phyloP scores from a whole-genome alignment of 495 filamentous ascomycete species.

The Annulohypoxylon bovei region DNA sequence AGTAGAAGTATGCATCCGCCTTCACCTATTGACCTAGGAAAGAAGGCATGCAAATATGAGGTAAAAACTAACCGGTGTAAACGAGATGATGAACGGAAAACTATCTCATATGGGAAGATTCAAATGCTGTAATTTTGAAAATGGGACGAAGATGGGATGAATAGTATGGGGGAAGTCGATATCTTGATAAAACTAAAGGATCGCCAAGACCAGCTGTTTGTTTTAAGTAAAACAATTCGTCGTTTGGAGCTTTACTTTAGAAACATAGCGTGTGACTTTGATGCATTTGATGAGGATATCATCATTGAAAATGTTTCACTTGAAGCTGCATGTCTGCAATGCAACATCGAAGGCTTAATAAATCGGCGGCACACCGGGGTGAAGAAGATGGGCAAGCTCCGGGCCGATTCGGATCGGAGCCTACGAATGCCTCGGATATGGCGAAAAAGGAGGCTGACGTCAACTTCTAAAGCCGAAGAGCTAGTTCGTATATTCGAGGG shows the following conservation, averaged over 20 bases:
- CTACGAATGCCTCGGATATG: slow-evolving; percentile 24
- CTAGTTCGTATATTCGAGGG: slow-evolving; percentile 22
- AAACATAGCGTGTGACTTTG: background rate
- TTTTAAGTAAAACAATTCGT: background rate
- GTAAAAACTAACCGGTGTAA: background rate
- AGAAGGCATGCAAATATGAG: background rate
- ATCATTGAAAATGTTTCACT: background rate
- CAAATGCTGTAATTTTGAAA: background rate
- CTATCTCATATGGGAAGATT: background rate
- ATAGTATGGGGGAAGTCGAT: background rate
- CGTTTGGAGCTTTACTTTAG: background rate
- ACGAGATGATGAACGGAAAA: background rate
- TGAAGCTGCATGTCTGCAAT: background rate
- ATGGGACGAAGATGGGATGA: background rate
- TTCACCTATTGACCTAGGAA: too few species aligned
- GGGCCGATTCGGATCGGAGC: slow-evolving; percentile 26
- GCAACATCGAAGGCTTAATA: background rate
- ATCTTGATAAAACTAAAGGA: background rate
- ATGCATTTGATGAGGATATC: background rate
- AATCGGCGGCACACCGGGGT: background rate
- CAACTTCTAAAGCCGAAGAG: slow-evolving; percentile 15
- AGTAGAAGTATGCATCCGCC: too few species aligned
- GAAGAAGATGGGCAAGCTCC: slow-evolving; percentile 14
- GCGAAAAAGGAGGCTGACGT: slow-evolving; percentile 5
- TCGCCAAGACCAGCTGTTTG: background rate